These are phyloP conservation scores for Rhinocladiella similis DNA, from an alignment of 2,329 filamentous ascomycete species.

Conservation along the genomic window DNA sequence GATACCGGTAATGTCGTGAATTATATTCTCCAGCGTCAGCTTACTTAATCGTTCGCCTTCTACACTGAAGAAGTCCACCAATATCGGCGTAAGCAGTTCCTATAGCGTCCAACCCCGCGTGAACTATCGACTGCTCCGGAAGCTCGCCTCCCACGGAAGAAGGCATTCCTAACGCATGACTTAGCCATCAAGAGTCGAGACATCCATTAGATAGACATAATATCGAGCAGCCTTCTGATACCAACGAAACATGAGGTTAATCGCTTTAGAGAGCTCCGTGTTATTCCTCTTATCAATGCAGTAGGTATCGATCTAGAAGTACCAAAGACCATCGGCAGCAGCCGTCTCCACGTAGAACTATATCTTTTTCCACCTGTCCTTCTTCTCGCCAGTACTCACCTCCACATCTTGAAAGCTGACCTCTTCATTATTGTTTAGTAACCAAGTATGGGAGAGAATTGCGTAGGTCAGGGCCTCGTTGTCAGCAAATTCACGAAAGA, in stretches of 20 bases:
- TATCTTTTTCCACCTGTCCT: no score
- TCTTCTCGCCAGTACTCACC: not conserved
- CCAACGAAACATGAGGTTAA: conserved; percentile 30
- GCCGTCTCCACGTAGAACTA: no score
- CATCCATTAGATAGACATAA: conserved; percentile 28
- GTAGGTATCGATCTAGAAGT: conserved; percentile 33
- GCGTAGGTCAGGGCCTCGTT: conserved; percentile 22
- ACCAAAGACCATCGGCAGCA: conserved; percentile 11
- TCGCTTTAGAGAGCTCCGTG: conserved; percentile 14
- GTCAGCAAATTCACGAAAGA: no score
- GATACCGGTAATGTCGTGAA: not conserved
- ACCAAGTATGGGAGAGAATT: conserved; percentile 28
- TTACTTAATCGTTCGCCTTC: not conserved
- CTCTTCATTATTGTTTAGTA: conserved; percentile 20
- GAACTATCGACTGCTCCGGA: not conserved
- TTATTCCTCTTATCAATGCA: conserved; percentile 20
- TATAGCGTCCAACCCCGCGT: conserved; percentile 10
- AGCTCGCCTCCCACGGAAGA: not conserved
- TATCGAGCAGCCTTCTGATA: conserved; percentile 24
- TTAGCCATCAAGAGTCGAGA: not conserved
- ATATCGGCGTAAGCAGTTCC: conserved; percentile 29
- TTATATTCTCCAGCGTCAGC: not conserved
- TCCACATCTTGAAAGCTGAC: conserved; percentile 27
- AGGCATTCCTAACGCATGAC: no score
- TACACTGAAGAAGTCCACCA: not conserved